Evolutionary conservation across 2,329 filamentous ascomycete genomes (phyloP), one percentile per base, ranked within the genome.

Genomic region (Talaromyces sp.): DNA sequence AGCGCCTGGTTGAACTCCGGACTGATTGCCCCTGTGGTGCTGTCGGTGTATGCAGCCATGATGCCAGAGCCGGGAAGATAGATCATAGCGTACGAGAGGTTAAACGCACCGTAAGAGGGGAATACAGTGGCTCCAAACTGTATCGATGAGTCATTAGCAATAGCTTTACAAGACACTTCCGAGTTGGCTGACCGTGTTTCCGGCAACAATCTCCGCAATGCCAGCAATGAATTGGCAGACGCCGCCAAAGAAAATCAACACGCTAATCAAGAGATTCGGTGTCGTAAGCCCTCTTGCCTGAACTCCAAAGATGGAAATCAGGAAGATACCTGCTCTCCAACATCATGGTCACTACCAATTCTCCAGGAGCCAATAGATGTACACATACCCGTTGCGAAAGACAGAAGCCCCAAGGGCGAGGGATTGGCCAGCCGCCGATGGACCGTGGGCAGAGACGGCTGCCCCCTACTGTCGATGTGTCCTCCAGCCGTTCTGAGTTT

Each of bases 71-170:
- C 73, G 7, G 74, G 74, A 31, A 77, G 64, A 62, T 72, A 76
- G 54, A 76, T 77, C 64, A 75, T 68, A 9, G 73, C 73, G 58
- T 76, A 77, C 8, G 72, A 70, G 19, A 76, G 65, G 64, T 77
- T 77, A 66, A 77, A 77, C 29, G 73, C 75, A 41, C 67, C 74
- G 59, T 77, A 77, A 19, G 75, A 70, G 26, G 71, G 66, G 64
- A 76, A 76, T 38, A 77, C 70, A 29, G 74, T 76, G 41, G 73
- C 73, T 59, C 73, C 71, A 58, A 75, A 73, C 54, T 61, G 55
- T 38, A 29, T 59, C 21, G 3, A 19, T 21, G 11, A 49, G 27
- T 26, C 41, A 21, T 51, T 32, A 26, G 24, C 21, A 41, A 38
- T 46, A 13, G 3, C 24, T 46, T 46, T 24, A 8, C 19, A 46